Evolutionary conservation across 2,329 filamentous ascomycete genomes (phyloP), one percentile per base, ranked within the genome.

Genomic region (Epichloe sibirici): DNA sequence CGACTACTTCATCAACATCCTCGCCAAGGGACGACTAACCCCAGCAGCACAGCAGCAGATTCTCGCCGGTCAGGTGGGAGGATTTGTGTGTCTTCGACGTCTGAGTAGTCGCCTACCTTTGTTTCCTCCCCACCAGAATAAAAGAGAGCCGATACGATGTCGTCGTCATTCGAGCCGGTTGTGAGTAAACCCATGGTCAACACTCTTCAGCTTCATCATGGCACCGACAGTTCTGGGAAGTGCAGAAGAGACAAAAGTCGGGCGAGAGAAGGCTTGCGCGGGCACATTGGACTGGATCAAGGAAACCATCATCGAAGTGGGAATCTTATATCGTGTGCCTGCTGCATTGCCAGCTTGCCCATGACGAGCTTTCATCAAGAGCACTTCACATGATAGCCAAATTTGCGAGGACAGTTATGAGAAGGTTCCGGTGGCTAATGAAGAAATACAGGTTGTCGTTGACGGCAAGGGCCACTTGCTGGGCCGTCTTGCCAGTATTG

Each of bases 401-500:
- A 47, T 40, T 9, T 40, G 39, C 39, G 39, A 39, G 28, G 37
- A 35, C 39, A 49, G 34, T 35, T 31, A 25, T 23, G n/a, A 37
- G 53, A 56, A 52, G 39, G 56, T 50, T 55, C 49, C 56, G 50
- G 56, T 57, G 61, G 59, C 63, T 58, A 57, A 59, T 54, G 48
- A 52, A 54, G 51, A 48, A 61, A 45, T 59, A 9, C 42, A 95
- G 90, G 85, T 96, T 80, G 88, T 96, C 80, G 95, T 98, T 74
- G 93, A 98, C 85, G 93, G 90, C 88, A 98, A 98, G 86, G 93
- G 93, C 78, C 93, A 98, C 79, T 87, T 98, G 74, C 90, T 98
- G 76, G 93, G 93, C 82, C 91, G 93, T 76, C 85, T 98, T 74
- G 91, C 91, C 79, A 90, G 85, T 74, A 95, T 90, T 72, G 90